Conservation (phyloP, 2,329 filamentous ascomycete genomes). For the Aspergillus latus region DNA sequence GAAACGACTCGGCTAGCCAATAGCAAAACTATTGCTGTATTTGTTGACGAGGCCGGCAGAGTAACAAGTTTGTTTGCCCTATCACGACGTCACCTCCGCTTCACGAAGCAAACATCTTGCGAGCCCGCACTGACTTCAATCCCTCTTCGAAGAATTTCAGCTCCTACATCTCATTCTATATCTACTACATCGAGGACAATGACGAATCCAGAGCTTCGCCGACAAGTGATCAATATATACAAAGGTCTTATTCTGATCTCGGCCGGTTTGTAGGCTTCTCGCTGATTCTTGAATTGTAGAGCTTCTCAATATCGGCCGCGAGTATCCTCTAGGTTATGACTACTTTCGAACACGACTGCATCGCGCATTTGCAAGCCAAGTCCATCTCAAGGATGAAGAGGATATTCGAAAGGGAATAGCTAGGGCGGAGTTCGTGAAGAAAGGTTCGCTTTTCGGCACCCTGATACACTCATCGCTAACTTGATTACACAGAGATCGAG, state of each 20-base stretch:
- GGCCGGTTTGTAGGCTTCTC: background rate
- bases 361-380: constrained; percentile 78
- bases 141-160: background rate
- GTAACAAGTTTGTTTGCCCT: background rate
- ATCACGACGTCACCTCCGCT: background rate
- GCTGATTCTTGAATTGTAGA: constrained; percentile 52
- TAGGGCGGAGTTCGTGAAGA: constrained; percentile 84
- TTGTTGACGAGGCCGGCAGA: background rate
- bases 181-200: constrained; percentile 21
- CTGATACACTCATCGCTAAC: constrained; percentile 1
- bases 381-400: constrained; percentile 66
- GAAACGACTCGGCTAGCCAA: too few species aligned
- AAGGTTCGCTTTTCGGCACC: constrained; percentile 57
- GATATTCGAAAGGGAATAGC: constrained; percentile 74
- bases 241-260: constrained; percentile 62
- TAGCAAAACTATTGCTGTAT: background rate
- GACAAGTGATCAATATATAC: constrained; percentile 81
- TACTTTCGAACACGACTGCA: constrained; percentile 83
- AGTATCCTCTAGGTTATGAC: constrained; percentile 80
- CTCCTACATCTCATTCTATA: background rate
- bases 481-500: constrained; percentile 70
- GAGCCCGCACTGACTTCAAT: background rate
- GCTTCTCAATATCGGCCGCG: constrained; percentile 76
- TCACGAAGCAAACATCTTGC: constrained; percentile 8
- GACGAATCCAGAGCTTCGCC: constrained; percentile 62